Percentiles rank a stretch among this genome's conserved stretches.
Conservation (phyloP, 148 eudicot species). For the Fagopyrum homotropicum region DNA sequence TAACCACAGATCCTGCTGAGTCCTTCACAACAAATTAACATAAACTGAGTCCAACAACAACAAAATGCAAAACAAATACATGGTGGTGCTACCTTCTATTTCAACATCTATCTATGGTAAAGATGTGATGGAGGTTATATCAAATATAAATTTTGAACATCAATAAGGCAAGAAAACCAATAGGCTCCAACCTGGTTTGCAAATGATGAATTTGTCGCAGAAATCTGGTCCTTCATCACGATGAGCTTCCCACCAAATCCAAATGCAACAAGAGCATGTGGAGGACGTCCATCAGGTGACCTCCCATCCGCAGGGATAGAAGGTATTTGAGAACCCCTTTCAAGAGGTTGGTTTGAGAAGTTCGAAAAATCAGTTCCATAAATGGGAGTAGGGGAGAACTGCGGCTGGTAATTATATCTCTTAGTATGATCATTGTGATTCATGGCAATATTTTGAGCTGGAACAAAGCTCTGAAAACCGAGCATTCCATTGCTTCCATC, state of each 20-base stretch:
- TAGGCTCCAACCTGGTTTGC: conserved; percentile 50
- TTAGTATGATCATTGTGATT: conserved; percentile 23
- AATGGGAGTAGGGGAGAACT: conserved; percentile 26
- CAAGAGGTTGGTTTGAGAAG: conserved; percentile 35
- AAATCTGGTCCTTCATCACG: conserved; percentile 48
- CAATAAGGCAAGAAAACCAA: conserved; percentile 1
- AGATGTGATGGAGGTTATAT: neutral
- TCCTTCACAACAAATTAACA: conserved; percentile 46
- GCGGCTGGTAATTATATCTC: conserved; percentile 32
- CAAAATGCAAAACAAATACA: neutral
- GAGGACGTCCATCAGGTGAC: conserved; percentile 69
- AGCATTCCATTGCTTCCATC: conserved; percentile 22
- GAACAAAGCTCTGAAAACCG: conserved; percentile 27
- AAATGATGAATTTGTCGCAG: conserved; percentile 28
- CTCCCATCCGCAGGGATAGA: conserved; percentile 39
- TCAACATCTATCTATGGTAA: neutral
- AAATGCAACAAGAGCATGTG: conserved; percentile 76
- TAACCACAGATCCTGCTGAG: conserved; percentile 47
- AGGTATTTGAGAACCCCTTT: conserved; percentile 28
- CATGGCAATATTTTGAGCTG: conserved; percentile 30
- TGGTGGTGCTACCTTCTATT: neutral
- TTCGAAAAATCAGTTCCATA: conserved; percentile 25
- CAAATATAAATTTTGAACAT: neutral
- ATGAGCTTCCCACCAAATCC: conserved; percentile 94
- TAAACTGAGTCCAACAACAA: conserved; percentile 12